Base-by-base conservation (phyloP, 2,329 filamentous ascomycete genomes). In the Beauveria rudraprayagi region DNA sequence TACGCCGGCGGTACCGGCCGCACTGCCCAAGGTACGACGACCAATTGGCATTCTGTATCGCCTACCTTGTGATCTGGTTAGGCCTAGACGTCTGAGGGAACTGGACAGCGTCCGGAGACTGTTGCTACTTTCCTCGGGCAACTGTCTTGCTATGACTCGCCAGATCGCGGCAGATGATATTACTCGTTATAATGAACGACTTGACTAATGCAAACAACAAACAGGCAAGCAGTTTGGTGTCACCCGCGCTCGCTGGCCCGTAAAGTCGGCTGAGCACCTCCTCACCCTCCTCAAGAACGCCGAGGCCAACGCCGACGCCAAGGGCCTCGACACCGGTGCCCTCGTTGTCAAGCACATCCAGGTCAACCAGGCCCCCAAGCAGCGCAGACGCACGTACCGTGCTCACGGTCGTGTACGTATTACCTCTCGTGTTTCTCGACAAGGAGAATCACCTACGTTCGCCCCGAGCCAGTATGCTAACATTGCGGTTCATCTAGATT, bases 301-400 rank as follows among this genome's bases (percentile, higher is more conserved):
- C 70, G 92, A 96, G 85, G 88, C 92, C 83, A 96, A 96, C 81
- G 92, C 92, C 77, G 92, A 96, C 73, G 90, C 90, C 79, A 96
- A 96, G 86, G 92, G 92, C 74, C 91, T 96, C 75, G 92, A 99
- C 82, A 97, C 92, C 76, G 88, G 88, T 82, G 95, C 95, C 86
- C 85, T 99, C 76, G 82, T 97, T 77, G 90, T 99, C 83, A 97
- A 97, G 91, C 95, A 97, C 90, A 99, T 99, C 83, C 94, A 99
- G 85, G 94, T 99, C 86, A 99, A 99, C 91, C 94, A 99, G 86
- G 95, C 94, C 72, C 94, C 94, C 75, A 97, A 97, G 89, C 93
- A 97, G 86, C 89, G 94, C 78, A 88, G 94, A 83, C 89, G 94
- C 80, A 99, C 94, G 77, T 99, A 99, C 90, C 92, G 94, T 88